Percentiles rank a stretch among this genome's conserved stretches.
Evolutionary conservation across 2,329 filamentous ascomycete genomes (phyloP).

Genomic region (Aspergillus vadensis): DNA sequence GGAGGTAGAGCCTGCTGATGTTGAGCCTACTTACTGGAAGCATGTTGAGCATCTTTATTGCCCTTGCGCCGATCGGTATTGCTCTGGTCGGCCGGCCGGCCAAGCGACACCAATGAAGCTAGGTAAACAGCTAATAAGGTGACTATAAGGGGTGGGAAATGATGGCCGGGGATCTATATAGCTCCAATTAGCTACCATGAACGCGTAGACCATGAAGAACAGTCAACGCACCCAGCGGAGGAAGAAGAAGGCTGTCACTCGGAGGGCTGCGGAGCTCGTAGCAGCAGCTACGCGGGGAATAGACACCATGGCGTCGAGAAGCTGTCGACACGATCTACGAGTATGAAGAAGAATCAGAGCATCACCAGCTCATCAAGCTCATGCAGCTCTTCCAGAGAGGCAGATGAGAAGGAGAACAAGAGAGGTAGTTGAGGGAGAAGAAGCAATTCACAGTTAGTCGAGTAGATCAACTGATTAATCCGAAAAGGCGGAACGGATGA

Average conservation of each 20-base stretch:
- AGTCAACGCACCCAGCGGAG: conserved; percentile 46
- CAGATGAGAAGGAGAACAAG: background rate
- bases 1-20: background rate
- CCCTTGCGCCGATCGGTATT: conserved; percentile 10
- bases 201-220: background rate
- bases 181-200: background rate
- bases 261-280: conserved; percentile 41
- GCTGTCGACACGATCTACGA: background rate
- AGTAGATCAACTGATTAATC: background rate
- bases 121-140: conserved; percentile 51
- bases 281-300: conserved; percentile 34
- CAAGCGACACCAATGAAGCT: conserved; percentile 36
- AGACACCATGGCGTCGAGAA: conserved; percentile 33
- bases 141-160: conserved; percentile 39
- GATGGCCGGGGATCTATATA: conserved; percentile 42
- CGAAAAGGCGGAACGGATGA: background rate
- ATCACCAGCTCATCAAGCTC: background rate
- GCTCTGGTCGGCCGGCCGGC: conserved; percentile 10
- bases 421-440: background rate
- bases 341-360: background rate
- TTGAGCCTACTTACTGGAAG: background rate
- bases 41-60: background rate
- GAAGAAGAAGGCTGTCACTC: conserved; percentile 43
- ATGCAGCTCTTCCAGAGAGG: conserved; percentile 7
- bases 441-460: background rate